Conservation (phyloP, 1,284 basidiomycete species). For the Moesziomyces sp. region DNA sequence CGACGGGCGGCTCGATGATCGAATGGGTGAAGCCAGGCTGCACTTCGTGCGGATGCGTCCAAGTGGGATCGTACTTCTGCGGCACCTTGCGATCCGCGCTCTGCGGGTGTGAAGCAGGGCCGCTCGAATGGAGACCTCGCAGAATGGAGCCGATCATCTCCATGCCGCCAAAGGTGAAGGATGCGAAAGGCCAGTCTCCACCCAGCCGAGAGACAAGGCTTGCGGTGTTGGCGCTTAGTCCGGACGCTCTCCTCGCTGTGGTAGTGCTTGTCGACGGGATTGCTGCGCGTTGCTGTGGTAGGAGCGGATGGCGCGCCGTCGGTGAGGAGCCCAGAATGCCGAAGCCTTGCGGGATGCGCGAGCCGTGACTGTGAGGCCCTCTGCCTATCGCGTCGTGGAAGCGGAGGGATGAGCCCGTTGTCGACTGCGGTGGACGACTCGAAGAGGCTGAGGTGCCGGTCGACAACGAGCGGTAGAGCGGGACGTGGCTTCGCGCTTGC, state of each 20-base stretch:
- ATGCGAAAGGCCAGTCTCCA: neutral
- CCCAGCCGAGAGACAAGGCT: slow-evolving; percentile 18
- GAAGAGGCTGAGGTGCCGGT: slow-evolving; percentile 3
- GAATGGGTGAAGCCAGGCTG: slow-evolving; percentile 41
- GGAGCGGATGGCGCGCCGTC: slow-evolving; percentile 16
- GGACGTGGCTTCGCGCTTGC: slow-evolving; percentile 9
- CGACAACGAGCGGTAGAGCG: slow-evolving; percentile 13
- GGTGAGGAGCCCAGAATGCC: slow-evolving; percentile 19
- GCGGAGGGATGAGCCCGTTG: slow-evolving; percentile 11
- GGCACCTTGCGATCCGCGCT: slow-evolving; percentile 32
- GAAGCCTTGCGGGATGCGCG: slow-evolving; percentile 22
- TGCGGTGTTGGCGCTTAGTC: neutral
- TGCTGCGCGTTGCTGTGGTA: slow-evolving; percentile 26
- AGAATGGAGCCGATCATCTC: slow-evolving; percentile 25
- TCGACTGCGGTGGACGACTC: slow-evolving; percentile 1
- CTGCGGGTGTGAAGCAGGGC: slow-evolving; percentile 4
- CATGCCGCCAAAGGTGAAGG: slow-evolving; percentile 21
- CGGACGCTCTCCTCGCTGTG: slow-evolving; percentile 8
- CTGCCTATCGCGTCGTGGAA: slow-evolving; percentile 39
- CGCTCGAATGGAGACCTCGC: slow-evolving; percentile 12
- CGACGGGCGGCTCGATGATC: slow-evolving; percentile 62
- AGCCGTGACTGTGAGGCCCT: slow-evolving; percentile 27
- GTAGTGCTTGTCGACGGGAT: slow-evolving; percentile 20
- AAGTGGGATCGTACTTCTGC: slow-evolving; percentile 38
- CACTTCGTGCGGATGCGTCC: slow-evolving; percentile 50